Conservation (phyloP, 78 protist genomes). For the Paulinella micropora region DNA sequence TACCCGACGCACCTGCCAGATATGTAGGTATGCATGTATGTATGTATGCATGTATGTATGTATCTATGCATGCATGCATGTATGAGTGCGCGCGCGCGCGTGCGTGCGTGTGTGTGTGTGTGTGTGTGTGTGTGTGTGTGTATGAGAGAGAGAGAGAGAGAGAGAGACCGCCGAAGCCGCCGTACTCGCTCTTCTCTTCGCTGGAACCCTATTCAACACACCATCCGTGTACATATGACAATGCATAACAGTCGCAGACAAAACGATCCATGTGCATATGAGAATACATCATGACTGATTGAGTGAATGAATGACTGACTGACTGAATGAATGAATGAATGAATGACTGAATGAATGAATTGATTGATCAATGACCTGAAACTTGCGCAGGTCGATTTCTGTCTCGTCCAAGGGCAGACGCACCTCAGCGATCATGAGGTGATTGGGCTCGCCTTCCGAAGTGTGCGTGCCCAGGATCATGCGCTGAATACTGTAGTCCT, state of each 20-base stretch:
- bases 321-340: background rate
- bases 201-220: no score
- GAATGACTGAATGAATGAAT: background rate
- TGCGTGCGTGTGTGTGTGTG: no score
- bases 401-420: slow-evolving; percentile 62
- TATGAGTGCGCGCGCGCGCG: background rate
- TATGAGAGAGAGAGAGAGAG: background rate
- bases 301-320: no score
- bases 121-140: no score
- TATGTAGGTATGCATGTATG: slow-evolving; percentile 32
- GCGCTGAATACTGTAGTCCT: slow-evolving; percentile 46
- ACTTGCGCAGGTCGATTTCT: background rate
- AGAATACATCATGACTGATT: no score
- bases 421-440: slow-evolving; percentile 67
- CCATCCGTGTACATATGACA: no score
- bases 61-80: background rate
- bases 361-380: background rate
- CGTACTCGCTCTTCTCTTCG: slow-evolving; percentile 10
- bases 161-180: slow-evolving; percentile 17
- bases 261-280: no score
- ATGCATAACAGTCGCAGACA: no score
- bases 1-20: slow-evolving; percentile 26
- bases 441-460: slow-evolving; percentile 70
- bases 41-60: slow-evolving; percentile 38
- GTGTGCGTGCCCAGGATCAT: slow-evolving; percentile 88